Percentiles rank a stretch among this genome's conserved stretches.
Conservation (phyloP, 2,329 filamentous ascomycete species). For the Hysterium pulicare region DNA sequence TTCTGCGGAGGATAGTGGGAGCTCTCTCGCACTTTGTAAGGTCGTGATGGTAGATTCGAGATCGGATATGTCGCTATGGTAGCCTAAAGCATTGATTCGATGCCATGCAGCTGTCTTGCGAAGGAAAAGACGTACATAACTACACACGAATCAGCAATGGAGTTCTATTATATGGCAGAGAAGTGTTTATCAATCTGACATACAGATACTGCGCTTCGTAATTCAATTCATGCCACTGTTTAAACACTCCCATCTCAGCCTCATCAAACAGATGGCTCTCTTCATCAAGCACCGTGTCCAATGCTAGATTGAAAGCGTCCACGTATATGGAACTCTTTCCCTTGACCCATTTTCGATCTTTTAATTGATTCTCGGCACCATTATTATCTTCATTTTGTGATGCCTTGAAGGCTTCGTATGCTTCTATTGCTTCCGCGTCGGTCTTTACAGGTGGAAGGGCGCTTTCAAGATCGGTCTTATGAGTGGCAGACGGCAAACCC, state of each 20-base stretch:
- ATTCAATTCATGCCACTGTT: conserved; percentile 65
- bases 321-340: conserved; percentile 91
- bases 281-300: conserved; percentile 85
- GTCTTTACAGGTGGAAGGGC: conserved; percentile 64
- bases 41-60: conserved; percentile 61
- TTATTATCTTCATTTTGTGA: conserved; percentile 47
- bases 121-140: conserved; percentile 88
- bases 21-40: conserved; percentile 56
- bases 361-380: conserved; percentile 49
- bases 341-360: conserved; percentile 63
- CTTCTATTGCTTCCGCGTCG: conserved; percentile 69
- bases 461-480: conserved; percentile 66
- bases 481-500: conserved; percentile 14
- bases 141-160: conserved; percentile 32
- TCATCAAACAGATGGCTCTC: conserved; percentile 84
- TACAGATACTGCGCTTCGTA: conserved; percentile 93
- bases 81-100: conserved; percentile 71
- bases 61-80: conserved; percentile 79
- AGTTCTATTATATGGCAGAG: neutral
- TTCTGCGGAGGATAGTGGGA: conserved; percentile 50
- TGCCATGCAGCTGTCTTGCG: conserved; percentile 92
- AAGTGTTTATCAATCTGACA: conserved; percentile 29
- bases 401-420: conserved; percentile 70
- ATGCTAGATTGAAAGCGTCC: conserved; percentile 90
- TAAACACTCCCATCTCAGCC: conserved; percentile 73